Evolutionary conservation across 2,329 filamentous ascomycete species (phyloP), one percentile per base, ranked within the genome.

Genomic region (Apiospora pterosperma): DNA sequence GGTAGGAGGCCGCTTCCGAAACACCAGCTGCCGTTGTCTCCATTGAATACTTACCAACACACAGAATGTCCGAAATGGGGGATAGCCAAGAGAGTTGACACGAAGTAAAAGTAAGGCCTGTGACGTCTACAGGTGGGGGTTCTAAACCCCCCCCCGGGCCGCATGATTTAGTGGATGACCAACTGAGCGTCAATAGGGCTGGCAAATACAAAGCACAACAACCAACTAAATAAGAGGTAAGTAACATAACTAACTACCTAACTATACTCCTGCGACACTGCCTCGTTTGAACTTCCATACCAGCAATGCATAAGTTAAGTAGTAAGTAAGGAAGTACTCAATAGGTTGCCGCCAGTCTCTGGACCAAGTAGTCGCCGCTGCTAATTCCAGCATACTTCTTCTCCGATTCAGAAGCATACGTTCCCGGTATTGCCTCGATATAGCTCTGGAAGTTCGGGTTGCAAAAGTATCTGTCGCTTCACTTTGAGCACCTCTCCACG

Each of bases 351-450:
- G 88, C 84, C 74, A 97, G 78, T 68, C 94, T 88, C 79, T 90
- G 87, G 10, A 92, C 87, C 59, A 97, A 78, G 74, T 97, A 97
- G 16, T 96, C 87, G 2, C 92, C 92, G 70, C 90, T 91, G 65
- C 89, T 92, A 70, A 97, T 89, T 0, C 86, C 88, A 38, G 85
- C 79, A 72, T 97, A 97, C 79, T 94, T 96, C 81, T 91, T 95
- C 48, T 90, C 87, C 64, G 80, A 79, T 66, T 90, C 84, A 4
- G 76, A 74, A 1, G 77, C 80, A 73, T 87, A 95, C 0, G 93
- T 97, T 0, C 92, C 91, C 0, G 92, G 93, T 55, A 97, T 87
- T 1, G 90, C 92, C 70, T 96, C 91, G 68, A 97, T 96, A 63
- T 85, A 80, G 69, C 84, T 86, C 66, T 91, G 86, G 74, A 88